Conservation (phyloP, 257 asterid genomes). For the Anisodus acutangulus region DNA sequence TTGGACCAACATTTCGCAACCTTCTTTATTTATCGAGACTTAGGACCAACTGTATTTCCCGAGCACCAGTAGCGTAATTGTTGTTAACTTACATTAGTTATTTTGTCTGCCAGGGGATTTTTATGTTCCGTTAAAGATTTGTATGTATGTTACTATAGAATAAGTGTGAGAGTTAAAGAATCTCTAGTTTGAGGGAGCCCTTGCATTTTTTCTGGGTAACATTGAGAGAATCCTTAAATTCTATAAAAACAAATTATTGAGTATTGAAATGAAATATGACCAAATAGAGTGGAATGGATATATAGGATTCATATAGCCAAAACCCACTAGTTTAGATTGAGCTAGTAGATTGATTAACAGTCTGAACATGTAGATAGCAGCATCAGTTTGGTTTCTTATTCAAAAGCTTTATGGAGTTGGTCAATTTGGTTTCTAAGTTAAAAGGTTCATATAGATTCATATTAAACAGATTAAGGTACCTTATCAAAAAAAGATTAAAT, state of each 20-base stretch:
- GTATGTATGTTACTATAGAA: constrained; percentile 15
- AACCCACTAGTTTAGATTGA: constrained; percentile 23
- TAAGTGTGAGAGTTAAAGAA: constrained; percentile 13
- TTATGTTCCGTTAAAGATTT: neutral
- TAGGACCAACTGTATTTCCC: neutral
- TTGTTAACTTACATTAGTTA: neutral
- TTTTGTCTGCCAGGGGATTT: neutral
- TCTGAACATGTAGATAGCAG: neutral
- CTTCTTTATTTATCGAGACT: neutral
- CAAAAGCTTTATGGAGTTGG: neutral
- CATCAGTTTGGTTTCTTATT: neutral
- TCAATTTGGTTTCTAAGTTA: constrained; percentile 4
- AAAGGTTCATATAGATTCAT: neutral
- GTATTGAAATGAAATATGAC: neutral
- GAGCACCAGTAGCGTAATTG: neutral
- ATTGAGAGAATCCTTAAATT: neutral
- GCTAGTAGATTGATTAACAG: constrained; percentile 21
- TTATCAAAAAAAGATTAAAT: neutral
- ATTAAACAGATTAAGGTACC: neutral
- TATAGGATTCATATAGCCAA: neutral
- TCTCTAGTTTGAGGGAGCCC: neutral
- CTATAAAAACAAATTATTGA: neutral
- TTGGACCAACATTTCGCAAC: neutral
- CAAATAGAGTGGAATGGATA: neutral
- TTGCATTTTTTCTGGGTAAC: neutral